A percentile compares a stretch with the other conserved stretches of the same genome.
Evolutionary conservation across 2,329 filamentous ascomycete species (phyloP).

Genomic region (Stagonosporopsis tanaceti): DNA sequence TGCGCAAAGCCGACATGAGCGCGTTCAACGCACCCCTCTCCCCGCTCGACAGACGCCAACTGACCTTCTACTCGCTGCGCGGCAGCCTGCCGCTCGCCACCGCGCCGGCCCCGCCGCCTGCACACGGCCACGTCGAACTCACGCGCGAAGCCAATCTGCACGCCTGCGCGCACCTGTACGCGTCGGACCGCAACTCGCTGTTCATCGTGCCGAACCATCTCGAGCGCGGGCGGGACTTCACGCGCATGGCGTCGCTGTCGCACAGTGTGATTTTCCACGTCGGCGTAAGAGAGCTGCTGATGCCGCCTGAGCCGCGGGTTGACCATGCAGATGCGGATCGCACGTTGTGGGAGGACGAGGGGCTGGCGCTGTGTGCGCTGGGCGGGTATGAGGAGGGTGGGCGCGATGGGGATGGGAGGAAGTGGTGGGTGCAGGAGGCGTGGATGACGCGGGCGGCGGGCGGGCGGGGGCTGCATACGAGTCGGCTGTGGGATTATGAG

Average conservation of each 20-base stretch:
- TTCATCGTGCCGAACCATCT: constrained; percentile 60
- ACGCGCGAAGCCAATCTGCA: constrained; percentile 59
- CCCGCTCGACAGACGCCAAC: constrained; percentile 48
- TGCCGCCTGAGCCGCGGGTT: constrained; percentile 35
- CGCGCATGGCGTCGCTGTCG: constrained; percentile 42
- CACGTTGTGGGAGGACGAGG: constrained; percentile 34
- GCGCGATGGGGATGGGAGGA: constrained; percentile 36
- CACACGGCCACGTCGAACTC: not conserved
- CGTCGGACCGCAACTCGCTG: constrained; percentile 64
- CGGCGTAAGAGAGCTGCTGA: constrained; percentile 34
- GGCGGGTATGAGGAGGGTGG: constrained; percentile 16
- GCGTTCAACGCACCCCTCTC: constrained; percentile 53
- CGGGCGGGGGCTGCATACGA: constrained; percentile 38
- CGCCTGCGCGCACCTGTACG: constrained; percentile 65
- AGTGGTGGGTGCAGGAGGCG: constrained; percentile 46
- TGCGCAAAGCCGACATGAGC: constrained; percentile 62
- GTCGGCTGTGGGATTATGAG: constrained; percentile 43
- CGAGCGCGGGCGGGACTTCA: constrained; percentile 32
- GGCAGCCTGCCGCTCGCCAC: constrained; percentile 43
- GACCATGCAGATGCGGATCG: constrained; percentile 34
- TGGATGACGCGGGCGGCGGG: constrained; percentile 35
- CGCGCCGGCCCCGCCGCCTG: constrained; percentile 30
- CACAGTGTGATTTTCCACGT: constrained; percentile 48
- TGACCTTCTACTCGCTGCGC: constrained; percentile 45
- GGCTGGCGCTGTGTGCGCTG: constrained; percentile 33